A percentile compares a stretch with the other conserved stretches of the same genome.
Evolutionary conservation across 2,329 filamentous ascomycete species (phyloP).

Genomic region (Sordariomycetes sp.): DNA sequence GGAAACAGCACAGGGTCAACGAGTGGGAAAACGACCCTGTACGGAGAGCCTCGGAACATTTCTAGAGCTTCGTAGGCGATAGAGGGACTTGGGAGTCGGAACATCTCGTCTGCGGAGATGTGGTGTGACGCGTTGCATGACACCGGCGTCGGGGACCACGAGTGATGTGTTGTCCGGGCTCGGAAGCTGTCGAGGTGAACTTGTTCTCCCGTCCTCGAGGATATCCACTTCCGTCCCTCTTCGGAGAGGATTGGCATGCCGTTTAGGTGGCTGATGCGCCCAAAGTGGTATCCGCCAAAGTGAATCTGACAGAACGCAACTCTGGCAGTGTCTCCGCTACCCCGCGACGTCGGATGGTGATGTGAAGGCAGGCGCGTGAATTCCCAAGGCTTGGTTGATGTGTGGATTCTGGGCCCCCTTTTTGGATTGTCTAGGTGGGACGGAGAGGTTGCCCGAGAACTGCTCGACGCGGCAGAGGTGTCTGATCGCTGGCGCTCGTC

Average conservation of each 20-base stretch:
- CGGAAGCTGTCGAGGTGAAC: slow-evolving; percentile 12
- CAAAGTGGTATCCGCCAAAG: slow-evolving; percentile 29
- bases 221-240: slow-evolving; percentile 33
- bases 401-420: neutral
- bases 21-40: slow-evolving; percentile 17
- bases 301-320: slow-evolving; percentile 24
- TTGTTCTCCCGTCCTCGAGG: slow-evolving; percentile 25
- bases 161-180: neutral
- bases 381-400: neutral
- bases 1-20: slow-evolving; percentile 31
- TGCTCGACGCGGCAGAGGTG: too few species aligned
- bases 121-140: neutral
- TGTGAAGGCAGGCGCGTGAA: neutral
- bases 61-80: neutral
- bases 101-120: neutral
- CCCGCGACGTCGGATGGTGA: neutral
- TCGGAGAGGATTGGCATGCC: slow-evolving; percentile 35
- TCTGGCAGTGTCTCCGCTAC: neutral
- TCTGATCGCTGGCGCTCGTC: too few species aligned
- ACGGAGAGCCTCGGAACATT: slow-evolving; percentile 4
- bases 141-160: neutral
- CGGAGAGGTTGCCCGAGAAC: too few species aligned
- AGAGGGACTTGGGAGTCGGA: neutral
- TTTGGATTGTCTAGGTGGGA: too few species aligned
- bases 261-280: slow-evolving; percentile 30